Percentiles rank a stretch among this genome's conserved stretches.
Conservation (phyloP, 2,329 filamentous ascomycete genomes). For the Rhynchosporium graminicola region DNA sequence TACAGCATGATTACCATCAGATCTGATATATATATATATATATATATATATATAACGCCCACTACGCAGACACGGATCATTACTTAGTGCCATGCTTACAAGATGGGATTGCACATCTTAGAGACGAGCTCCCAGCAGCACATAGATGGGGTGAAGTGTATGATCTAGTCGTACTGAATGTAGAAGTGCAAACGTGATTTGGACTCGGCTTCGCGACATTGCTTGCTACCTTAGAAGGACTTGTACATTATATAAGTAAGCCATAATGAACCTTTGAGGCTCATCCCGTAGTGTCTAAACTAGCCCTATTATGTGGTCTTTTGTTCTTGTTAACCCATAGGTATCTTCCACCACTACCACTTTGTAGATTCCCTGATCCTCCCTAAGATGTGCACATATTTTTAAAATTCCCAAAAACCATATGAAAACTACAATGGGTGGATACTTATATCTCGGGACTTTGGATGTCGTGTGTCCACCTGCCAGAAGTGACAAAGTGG, state of each 20-base stretch:
- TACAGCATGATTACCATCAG: background rate
- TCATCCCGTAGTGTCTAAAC: background rate
- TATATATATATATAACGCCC: no score
- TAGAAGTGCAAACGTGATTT: no score
- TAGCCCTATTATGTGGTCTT: background rate
- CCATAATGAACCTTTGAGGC: background rate
- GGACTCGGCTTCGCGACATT: no score
- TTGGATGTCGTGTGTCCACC: slow-evolving; percentile 19
- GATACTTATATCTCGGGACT: background rate
- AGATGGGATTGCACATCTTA: background rate
- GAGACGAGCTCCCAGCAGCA: background rate
- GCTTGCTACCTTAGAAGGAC: no score
- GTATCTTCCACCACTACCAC: background rate
- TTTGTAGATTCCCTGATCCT: no score
- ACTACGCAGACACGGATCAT: background rate
- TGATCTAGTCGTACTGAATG: no score
- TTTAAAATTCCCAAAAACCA: no score
- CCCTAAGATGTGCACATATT: no score
- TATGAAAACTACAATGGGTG: no score
- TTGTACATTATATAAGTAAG: no score
- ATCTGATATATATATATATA: no score
- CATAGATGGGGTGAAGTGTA: no score
- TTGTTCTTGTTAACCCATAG: background rate
- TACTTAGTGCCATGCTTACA: background rate
- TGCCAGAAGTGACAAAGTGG: slow-evolving; percentile 9